phyloP scores from a whole-genome alignment of 2,329 filamentous ascomycete species.

The Ophiostoma sp. region DNA sequence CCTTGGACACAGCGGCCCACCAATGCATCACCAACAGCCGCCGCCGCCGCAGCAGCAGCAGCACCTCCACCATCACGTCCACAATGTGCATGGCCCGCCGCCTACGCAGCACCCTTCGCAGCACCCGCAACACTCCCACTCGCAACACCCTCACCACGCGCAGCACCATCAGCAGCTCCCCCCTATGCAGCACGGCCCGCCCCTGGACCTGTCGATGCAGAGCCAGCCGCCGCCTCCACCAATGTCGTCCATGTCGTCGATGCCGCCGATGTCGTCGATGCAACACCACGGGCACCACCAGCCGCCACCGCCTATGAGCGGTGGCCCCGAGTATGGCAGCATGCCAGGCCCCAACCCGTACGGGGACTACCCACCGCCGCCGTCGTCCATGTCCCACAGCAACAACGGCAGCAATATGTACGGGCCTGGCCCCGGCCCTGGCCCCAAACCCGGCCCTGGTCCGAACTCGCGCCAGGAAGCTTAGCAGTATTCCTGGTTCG shows the following conservation, averaged over 20 bases:
- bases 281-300: not conserved
- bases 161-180: conserved; percentile 14
- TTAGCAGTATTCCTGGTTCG: not conserved
- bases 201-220: not conserved
- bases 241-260: not conserved
- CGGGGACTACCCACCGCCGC: not conserved
- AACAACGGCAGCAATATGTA: conserved; percentile 7
- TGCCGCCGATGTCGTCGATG: not conserved
- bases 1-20: not conserved
- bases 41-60: not conserved
- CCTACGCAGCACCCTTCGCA: not conserved
- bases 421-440: not conserved
- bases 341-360: not conserved
- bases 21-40: conserved; percentile 7
- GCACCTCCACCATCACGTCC: not conserved
- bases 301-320: not conserved
- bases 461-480: conserved; percentile 6
- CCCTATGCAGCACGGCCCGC: not conserved
- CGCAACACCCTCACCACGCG: conserved; percentile 16
- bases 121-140: not conserved
- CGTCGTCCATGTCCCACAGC: no score
- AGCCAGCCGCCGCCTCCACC: not conserved
- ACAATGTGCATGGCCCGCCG: not conserved
- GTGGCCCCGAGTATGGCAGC: conserved; percentile 8
- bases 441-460: not conserved